Evolutionary conservation across 73 alveolate genomes (phyloP).

Genomic region (Symbiodinium natans): DNA sequence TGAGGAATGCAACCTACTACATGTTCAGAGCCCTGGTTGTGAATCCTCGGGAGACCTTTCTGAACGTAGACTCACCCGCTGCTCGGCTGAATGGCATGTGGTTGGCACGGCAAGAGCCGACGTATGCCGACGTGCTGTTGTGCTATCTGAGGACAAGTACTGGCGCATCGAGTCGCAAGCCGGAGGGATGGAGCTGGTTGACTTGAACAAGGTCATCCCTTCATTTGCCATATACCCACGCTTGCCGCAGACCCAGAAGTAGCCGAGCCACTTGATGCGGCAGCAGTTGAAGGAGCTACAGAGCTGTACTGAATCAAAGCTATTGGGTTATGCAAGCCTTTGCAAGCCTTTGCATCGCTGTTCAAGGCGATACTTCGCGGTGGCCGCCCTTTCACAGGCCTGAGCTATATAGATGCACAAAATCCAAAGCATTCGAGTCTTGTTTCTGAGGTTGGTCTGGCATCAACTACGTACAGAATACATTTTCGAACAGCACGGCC

Average conservation of each 20-base stretch:
- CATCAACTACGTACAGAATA: conserved; percentile 72
- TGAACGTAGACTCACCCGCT: conserved; percentile 51
- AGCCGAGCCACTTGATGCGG: too few relatives aligned
- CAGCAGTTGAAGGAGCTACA: too few relatives aligned
- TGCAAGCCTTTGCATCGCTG: too few relatives aligned
- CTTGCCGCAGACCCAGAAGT: background rate
- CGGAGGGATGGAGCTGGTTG: conserved; percentile 44
- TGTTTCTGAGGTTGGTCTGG: conserved; percentile 39
- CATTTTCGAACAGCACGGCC: conserved; percentile 43
- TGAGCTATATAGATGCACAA: too few relatives aligned
- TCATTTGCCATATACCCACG: conserved; percentile 61
- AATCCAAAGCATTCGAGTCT: too few relatives aligned
- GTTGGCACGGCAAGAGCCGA: background rate
- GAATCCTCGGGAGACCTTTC: conserved; percentile 81
- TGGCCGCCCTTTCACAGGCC: conserved; percentile 68
- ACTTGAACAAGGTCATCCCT: conserved; percentile 79
- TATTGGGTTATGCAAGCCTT: too few relatives aligned
- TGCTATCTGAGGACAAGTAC: conserved; percentile 56
- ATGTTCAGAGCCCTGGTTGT: conserved; percentile 90
- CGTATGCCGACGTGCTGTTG: too few relatives aligned
- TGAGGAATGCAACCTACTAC: conserved; percentile 75
- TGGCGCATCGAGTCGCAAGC: conserved; percentile 83
- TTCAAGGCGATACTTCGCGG: conserved; percentile 81
- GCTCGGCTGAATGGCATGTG: background rate
- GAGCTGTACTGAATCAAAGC: too few relatives aligned